phyloP scores from a whole-genome alignment of 1,284 basidiomycete species.

The Rhodotorula sp. region DNA sequence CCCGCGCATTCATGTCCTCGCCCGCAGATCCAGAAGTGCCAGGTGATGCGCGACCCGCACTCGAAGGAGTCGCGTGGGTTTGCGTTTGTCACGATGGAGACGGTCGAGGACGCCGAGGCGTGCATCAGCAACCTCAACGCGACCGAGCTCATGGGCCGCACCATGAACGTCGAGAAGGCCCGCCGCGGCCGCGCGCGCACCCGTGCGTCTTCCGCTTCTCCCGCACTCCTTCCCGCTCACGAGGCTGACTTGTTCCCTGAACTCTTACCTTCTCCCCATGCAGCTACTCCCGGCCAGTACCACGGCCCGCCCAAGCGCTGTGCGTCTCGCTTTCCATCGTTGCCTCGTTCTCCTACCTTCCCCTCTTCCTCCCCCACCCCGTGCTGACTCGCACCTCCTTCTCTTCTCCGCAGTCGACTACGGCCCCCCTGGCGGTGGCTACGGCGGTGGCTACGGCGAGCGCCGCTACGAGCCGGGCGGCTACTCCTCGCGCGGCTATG shows the following conservation, averaged over 20 bases:
- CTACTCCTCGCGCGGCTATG: constrained; percentile 24
- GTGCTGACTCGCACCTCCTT: constrained; percentile 15
- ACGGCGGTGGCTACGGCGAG: constrained; percentile 51
- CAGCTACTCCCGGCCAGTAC: constrained; percentile 85
- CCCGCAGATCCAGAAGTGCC: constrained; percentile 63
- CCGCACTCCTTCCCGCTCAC: neutral
- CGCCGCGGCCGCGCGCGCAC: constrained; percentile 90
- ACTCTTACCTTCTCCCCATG: constrained; percentile 11
- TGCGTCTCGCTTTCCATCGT: constrained; percentile 45
- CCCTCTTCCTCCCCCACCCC: neutral
- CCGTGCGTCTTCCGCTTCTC: constrained; percentile 48
- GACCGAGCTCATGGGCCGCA: constrained; percentile 82
- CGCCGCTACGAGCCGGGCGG: constrained; percentile 51
- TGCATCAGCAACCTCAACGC: constrained; percentile 80
- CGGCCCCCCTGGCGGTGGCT: constrained; percentile 44
- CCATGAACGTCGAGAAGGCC: constrained; percentile 84
- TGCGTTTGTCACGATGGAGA: constrained; percentile 95
- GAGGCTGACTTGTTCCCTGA: too few relatives aligned
- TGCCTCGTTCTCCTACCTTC: neutral
- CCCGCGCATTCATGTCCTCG: neutral
- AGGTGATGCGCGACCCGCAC: constrained; percentile 97
- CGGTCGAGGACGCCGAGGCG: constrained; percentile 80
- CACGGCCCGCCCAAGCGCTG: constrained; percentile 83
- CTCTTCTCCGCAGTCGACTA: constrained; percentile 16
- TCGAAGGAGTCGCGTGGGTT: constrained; percentile 94